Evolutionary conservation across 257 asterid species (phyloP).

Genomic region (Cordia subcordata): DNA sequence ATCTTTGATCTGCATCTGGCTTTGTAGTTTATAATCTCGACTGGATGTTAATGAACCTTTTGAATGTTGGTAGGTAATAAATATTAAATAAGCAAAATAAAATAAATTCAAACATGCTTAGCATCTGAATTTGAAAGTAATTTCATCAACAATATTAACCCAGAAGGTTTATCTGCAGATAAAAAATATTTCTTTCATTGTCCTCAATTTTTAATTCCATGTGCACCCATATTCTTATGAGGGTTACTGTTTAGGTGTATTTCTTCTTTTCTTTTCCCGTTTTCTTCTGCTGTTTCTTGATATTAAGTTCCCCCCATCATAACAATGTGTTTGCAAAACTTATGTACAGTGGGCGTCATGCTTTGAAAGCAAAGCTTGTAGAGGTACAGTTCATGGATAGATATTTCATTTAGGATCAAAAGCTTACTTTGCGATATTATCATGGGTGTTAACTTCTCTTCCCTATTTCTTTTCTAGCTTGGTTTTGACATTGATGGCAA

Average conservation of each 20-base stretch:
- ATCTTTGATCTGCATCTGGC: too few relatives aligned
- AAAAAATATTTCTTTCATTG: too few relatives aligned
- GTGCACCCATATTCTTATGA: too few relatives aligned
- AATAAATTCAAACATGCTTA: too few relatives aligned
- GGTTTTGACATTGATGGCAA: slow-evolving; percentile 82
- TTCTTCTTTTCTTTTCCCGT: background rate
- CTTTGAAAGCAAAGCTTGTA: slow-evolving; percentile 80
- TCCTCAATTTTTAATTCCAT: too few relatives aligned
- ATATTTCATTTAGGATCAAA: background rate
- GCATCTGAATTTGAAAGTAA: too few relatives aligned
- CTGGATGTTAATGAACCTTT: too few relatives aligned
- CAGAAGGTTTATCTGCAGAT: too few relatives aligned
- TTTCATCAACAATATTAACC: too few relatives aligned
- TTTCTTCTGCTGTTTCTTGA: background rate
- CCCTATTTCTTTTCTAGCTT: slow-evolving; percentile 49
- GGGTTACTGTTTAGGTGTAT: background rate
- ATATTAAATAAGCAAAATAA: too few relatives aligned
- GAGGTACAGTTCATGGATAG: slow-evolving; percentile 55
- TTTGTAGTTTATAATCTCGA: too few relatives aligned
- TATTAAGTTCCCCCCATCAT: background rate
- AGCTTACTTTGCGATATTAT: background rate
- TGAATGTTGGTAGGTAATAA: too few relatives aligned
- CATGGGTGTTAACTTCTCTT: slow-evolving; percentile 4
- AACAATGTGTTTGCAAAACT: slow-evolving; percentile 4
- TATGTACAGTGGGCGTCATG: slow-evolving; percentile 89